phyloP scores from a whole-genome alignment of 2,329 filamentous ascomycete species.

The Botrytis hyacinthi region DNA sequence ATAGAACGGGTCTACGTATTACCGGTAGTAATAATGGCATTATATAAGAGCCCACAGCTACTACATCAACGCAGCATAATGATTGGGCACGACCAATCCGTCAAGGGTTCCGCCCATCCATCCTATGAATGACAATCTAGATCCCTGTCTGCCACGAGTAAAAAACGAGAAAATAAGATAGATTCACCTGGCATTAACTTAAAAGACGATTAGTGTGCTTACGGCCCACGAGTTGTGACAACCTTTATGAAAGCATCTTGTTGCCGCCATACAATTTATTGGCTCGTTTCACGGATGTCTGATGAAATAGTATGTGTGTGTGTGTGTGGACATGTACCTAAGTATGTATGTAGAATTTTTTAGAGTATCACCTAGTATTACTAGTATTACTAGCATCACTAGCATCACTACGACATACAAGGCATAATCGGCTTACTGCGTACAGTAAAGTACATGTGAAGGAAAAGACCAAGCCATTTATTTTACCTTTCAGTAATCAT shows the following conservation, averaged over 20 bases:
- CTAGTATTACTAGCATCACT: too few species aligned
- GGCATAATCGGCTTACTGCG: conserved; percentile 11
- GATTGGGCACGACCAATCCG: neutral
- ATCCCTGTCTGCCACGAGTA: conserved; percentile 15
- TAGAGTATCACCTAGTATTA: too few species aligned
- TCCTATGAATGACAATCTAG: neutral
- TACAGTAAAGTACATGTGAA: neutral
- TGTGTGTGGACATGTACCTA: neutral
- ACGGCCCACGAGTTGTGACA: conserved; percentile 1
- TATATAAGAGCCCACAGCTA: neutral
- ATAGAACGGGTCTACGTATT: neutral
- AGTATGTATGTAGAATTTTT: neutral
- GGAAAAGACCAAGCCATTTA: neutral
- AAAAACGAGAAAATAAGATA: conserved; percentile 16
- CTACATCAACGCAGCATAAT: neutral
- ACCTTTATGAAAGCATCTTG: conserved; percentile 3
- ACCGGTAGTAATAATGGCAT: neutral
- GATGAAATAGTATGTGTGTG: neutral
- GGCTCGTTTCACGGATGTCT: neutral
- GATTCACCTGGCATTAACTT: conserved; percentile 3
- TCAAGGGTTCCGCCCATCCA: neutral
- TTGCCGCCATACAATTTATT: neutral
- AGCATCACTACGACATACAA: neutral
- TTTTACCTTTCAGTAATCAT: neutral
- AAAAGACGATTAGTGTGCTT: neutral